Percentiles rank a stretch among this genome's conserved stretches.
These are phyloP conservation scores for Starmerella potacharoeniae DNA, from an alignment of 805 yeast species.

Conservation along the genomic window DNA sequence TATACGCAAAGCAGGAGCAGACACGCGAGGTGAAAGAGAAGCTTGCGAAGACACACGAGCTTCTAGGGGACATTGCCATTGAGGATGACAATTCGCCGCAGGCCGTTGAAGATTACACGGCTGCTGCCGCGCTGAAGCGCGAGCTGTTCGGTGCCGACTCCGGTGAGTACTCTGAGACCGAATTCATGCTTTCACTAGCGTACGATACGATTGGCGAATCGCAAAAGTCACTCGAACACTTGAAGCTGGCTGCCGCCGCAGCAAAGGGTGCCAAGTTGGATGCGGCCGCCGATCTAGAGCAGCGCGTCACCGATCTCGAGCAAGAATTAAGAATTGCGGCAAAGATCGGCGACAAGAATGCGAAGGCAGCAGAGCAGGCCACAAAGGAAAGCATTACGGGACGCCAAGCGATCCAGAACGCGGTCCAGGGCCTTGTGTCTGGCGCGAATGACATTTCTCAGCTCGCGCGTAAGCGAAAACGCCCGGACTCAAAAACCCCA, in stretches of 20 bases:
- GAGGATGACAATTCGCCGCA: conserved; percentile 76
- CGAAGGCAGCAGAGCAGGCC: conserved; percentile 7
- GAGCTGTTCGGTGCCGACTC: conserved; percentile 43
- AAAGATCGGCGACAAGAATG: conserved; percentile 5
- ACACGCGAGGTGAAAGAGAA: conserved; percentile 33
- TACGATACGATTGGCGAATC: conserved; percentile 55
- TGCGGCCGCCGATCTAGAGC: conserved; percentile 28
- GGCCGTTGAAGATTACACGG: conserved; percentile 57
- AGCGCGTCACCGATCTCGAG: conserved; percentile 20
- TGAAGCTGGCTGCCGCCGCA: conserved; percentile 33
- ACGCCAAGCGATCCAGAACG: conserved; percentile 18
- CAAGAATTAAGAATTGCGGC: conserved; percentile 14
- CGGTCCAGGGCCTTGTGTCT: conserved; percentile 15
- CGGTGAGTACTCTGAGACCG: conserved; percentile 60
- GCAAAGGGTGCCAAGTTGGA: conserved; percentile 28
- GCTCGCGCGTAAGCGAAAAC: conserved; percentile 25
- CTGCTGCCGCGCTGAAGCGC: conserved; percentile 44
- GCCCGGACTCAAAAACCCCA: conserved; percentile 3
- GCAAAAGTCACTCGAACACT: conserved; percentile 41
- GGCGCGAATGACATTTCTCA: conserved; percentile 26
- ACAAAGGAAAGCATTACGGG: conserved; percentile 20
- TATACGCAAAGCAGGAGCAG: conserved; percentile 40
- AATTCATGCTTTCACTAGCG: conserved; percentile 70
- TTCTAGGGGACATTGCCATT: conserved; percentile 79
- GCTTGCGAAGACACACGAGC: conserved; percentile 61